Evolutionary conservation across 768 basidiomycete species (phyloP).

Genomic region (Russula griseocarnosa): DNA sequence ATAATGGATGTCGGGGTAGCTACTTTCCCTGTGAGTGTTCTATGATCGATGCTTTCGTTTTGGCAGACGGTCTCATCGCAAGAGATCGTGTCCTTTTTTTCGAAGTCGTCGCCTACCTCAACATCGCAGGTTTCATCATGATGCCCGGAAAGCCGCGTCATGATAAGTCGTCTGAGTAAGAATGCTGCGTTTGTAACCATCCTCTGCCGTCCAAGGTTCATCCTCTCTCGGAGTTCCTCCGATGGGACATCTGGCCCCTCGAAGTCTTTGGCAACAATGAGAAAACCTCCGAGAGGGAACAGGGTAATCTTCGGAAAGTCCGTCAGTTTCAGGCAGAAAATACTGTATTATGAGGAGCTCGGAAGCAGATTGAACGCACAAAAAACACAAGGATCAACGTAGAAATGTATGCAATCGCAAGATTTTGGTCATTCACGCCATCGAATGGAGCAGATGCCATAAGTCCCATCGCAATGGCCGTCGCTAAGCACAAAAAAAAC

Average conservation of each 20-base stretch:
- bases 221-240: constrained; percentile 49
- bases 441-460: constrained; percentile 60
- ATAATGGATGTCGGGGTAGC: neutral
- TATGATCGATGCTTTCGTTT: neutral
- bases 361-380: constrained; percentile 36
- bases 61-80: neutral
- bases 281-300: constrained; percentile 59
- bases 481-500: constrained; percentile 42
- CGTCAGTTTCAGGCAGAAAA: neutral
- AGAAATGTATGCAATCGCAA: constrained; percentile 65
- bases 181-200: constrained; percentile 14
- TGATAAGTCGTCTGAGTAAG: neutral
- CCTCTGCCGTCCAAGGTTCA: constrained; percentile 39
- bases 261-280: constrained; percentile 58
- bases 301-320: constrained; percentile 47
- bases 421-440: constrained; percentile 49
- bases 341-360: neutral
- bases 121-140: neutral
- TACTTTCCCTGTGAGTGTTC: neutral
- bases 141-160: neutral
- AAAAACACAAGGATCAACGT: constrained; percentile 58
- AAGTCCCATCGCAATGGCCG: constrained; percentile 59
- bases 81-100: neutral
- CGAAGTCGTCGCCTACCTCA: neutral
- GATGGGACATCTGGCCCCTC: constrained; percentile 58